Evolutionary conservation across 352 stramenopile species (phyloP), one percentile per base, ranked within the genome.

Genomic region (Globisporangium okanoganense): DNA sequence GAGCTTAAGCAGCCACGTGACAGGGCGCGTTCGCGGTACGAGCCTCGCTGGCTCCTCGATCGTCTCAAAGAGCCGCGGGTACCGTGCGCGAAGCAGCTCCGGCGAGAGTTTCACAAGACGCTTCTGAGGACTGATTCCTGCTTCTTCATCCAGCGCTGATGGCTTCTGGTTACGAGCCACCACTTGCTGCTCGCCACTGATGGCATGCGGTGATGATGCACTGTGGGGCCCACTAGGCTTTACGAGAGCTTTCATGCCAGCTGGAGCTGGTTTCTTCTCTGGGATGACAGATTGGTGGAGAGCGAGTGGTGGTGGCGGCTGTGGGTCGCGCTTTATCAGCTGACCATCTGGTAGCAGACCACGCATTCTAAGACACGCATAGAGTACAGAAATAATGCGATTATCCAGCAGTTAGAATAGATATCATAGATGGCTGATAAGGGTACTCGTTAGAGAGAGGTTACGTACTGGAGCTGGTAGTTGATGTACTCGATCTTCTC

Each of bases 401-500:
- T n/a, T n/a, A n/a, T n/a, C n/a, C n/a, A n/a, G n/a, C 2, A 43
- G 7, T 43, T 12, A 41, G 27, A 33, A 12, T 20, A 3, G 18
- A 16, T n/a, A 18, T 16, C 40, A 27, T 41, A 6, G 7, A 12
- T 6, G 5, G 36, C 18, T 25, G 5, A n/a, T 18, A 25, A 3
- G 7, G 27, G 48, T 41, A 27, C 40, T 25, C 14, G 27, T 29
- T 33, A 27, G n/a, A 47, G 25, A 49, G 40, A 22, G 18, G 6
- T 45, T 22, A 35, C 72, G 53, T 63, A 85, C 69, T 72, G 74
- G 50, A 94, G 65, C 61, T 94, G 81, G 45, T 74, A 80, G 65
- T 92, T 92, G 58, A 94, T 91, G 64, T 94, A 94, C 67, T 94
- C 85, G 51, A 94, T 92, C 69, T 92, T 88, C 62, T 94, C 79